phyloP scores from a whole-genome alignment of 495 filamentous ascomycete genomes.

The Eremomyces bilateralis region DNA sequence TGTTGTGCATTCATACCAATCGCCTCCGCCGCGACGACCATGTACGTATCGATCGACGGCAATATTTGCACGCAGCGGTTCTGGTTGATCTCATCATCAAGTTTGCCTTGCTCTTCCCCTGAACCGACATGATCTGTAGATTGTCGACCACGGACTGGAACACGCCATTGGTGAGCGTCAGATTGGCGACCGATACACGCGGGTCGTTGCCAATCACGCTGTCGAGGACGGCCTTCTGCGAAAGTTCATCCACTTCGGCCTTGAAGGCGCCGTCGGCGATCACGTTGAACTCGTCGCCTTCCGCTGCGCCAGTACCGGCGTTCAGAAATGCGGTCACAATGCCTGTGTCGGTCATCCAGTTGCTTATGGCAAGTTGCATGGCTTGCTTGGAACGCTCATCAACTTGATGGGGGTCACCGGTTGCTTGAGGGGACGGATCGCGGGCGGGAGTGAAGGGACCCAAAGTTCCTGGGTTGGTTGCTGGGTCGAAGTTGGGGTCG shows the following conservation, averaged over 20 bases:
- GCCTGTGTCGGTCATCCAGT: constrained; percentile 10
- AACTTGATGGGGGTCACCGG: not conserved
- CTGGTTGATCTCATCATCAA: constrained; percentile 9
- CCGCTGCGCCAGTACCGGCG: constrained; percentile 4
- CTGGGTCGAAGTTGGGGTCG: constrained; percentile 1
- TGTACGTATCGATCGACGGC: not conserved
- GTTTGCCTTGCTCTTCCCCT: constrained; percentile 4
- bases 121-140: constrained; percentile 8
- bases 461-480: not conserved
- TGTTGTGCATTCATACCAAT: not conserved
- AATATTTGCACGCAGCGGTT: constrained; percentile 6
- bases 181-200: constrained; percentile 6
- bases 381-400: not conserved
- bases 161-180: constrained; percentile 7
- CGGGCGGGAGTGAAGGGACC: not conserved
- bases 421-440: not conserved
- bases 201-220: constrained; percentile 1
- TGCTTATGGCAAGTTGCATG: constrained; percentile 3
- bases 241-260: constrained; percentile 10
- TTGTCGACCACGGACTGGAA: constrained; percentile 12
- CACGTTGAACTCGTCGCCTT: constrained; percentile 6
- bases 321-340: constrained; percentile 10
- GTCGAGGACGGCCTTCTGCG: constrained; percentile 10
- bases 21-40: not conserved
- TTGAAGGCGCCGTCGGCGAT: constrained; percentile 8